Evolutionary conservation across 2,329 filamentous ascomycete genomes (phyloP), one percentile per base, ranked within the genome.

Genomic region (Diaporthe sp.): DNA sequence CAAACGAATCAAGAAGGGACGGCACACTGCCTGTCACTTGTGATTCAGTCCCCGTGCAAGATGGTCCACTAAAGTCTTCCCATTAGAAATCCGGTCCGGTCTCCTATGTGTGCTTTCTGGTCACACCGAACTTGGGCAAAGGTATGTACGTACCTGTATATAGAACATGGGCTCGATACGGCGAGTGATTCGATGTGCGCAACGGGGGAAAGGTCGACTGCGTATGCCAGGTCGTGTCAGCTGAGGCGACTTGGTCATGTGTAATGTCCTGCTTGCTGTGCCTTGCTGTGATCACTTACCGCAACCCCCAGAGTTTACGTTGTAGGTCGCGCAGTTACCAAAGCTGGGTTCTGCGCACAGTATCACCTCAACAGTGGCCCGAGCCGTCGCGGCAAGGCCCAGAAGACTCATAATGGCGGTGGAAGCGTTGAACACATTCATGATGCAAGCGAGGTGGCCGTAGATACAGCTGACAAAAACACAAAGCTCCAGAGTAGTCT

Each of bases 11-110:
- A 53, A 25, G 46, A 34, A 68, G 31, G 3, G 8, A 39, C 8
- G 65, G 46, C 46, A 68, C 65, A 19, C 65, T 6, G 31, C 65
- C 65, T 37, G 65, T 68, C 22, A 68, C 65, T 68, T 53, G 65
- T 12, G 65, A 39, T 12, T 68, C 65, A 22, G 10, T 13, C 4
- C 46, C 46, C 13, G 46, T 68, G 49, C 65, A 68, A 28, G 31
- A 51, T 68, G 5, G 8, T 53, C n/a, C 65, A 53, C 65, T 68
- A 34, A 8, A 39, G 5, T 15, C 34, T 53, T 49, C 28, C 17
- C 9, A 4, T 68, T 25, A 53, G 46, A 39, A 31, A 15, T n/a
- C 10, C 28, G 8, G 22, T 37, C 22, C 31, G 15, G 3, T n/a
- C 19, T 25, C 19, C 12, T 25, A 25, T 25, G 25, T 25, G 22